Percentiles rank a stretch among this genome's conserved stretches.
phyloP scores from a whole-genome alignment of 805 yeast genomes.

The Grigorovia transvaalensis region DNA sequence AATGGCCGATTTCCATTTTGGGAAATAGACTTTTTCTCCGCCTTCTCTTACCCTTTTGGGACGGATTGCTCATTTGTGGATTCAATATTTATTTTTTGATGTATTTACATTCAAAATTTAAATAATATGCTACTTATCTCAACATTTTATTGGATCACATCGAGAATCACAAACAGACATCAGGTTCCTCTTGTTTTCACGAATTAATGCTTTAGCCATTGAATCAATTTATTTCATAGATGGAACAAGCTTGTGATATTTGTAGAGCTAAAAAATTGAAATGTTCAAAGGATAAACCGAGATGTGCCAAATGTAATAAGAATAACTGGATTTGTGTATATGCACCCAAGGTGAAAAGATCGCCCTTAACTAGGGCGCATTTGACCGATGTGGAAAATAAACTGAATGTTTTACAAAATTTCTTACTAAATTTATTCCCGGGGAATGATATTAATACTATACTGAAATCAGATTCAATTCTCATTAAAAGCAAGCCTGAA shows the following conservation, averaged over 20 bases:
- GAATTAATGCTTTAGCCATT: neutral
- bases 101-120: too few species aligned
- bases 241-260: slow-evolving; percentile 51
- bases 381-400: slow-evolving; percentile 64
- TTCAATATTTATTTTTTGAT: too few species aligned
- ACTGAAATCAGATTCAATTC: neutral
- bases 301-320: slow-evolving; percentile 61
- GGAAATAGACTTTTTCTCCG: neutral
- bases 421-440: slow-evolving; percentile 37
- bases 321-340: slow-evolving; percentile 69
- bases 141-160: too few species aligned
- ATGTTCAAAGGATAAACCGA: slow-evolving; percentile 71
- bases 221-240: neutral
- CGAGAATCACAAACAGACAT: too few species aligned
- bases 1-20: too few species aligned
- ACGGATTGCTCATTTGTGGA: neutral
- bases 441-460: slow-evolving; percentile 36
- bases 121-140: too few species aligned
- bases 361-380: slow-evolving; percentile 75
- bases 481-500: too few species aligned
- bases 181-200: too few species aligned
- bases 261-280: slow-evolving; percentile 71
- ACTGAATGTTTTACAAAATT: slow-evolving; percentile 36
- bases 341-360: slow-evolving; percentile 66
- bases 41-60: neutral